phyloP scores from a whole-genome alignment of 1,284 basidiomycete genomes.

The Cryptococcus hybrid region DNA sequence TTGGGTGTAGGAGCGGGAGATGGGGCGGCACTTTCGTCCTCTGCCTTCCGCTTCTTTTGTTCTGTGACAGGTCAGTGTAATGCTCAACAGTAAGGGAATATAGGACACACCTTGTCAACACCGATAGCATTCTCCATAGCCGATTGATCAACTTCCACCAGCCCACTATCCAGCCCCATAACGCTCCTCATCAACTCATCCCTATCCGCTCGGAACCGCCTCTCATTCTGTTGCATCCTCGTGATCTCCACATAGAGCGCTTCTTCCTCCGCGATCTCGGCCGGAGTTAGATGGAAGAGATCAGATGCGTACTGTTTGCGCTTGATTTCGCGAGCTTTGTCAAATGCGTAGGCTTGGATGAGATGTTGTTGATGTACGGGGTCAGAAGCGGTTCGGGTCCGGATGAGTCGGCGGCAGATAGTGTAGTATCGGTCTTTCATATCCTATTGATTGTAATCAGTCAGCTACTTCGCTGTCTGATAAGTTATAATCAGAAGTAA shows the following conservation, averaged over 20 bases:
- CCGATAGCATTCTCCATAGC: slow-evolving; percentile 49
- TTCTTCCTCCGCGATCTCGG: slow-evolving; percentile 93
- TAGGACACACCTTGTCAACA: slow-evolving; percentile 30
- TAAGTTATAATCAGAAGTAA: background rate
- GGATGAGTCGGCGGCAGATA: slow-evolving; percentile 82
- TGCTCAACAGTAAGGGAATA: background rate
- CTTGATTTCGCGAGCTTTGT: slow-evolving; percentile 85
- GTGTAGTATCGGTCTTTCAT: slow-evolving; percentile 94
- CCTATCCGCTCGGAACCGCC: slow-evolving; percentile 81
- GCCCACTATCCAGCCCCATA: slow-evolving; percentile 77
- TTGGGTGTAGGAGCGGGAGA: slow-evolving; percentile 25
- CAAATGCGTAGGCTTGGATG: slow-evolving; percentile 72
- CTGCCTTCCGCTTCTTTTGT: slow-evolving; percentile 47
- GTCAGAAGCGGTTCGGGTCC: slow-evolving; percentile 75
- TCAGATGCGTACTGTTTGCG: slow-evolving; percentile 85
- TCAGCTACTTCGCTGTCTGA: too few relatives aligned
- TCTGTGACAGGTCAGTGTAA: slow-evolving; percentile 12
- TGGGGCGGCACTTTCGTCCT: slow-evolving; percentile 21
- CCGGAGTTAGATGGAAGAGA: slow-evolving; percentile 79
- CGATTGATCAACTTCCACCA: slow-evolving; percentile 58
- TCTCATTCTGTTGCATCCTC: slow-evolving; percentile 88
- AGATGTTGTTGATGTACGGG: slow-evolving; percentile 66
- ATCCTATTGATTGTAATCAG: slow-evolving; percentile 58
- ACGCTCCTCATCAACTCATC: slow-evolving; percentile 85
- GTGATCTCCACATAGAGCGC: slow-evolving; percentile 93